Percentiles rank a stretch among this genome's conserved stretches.
Conservation (phyloP, 768 basidiomycete species). For the Amanita rimosa region DNA sequence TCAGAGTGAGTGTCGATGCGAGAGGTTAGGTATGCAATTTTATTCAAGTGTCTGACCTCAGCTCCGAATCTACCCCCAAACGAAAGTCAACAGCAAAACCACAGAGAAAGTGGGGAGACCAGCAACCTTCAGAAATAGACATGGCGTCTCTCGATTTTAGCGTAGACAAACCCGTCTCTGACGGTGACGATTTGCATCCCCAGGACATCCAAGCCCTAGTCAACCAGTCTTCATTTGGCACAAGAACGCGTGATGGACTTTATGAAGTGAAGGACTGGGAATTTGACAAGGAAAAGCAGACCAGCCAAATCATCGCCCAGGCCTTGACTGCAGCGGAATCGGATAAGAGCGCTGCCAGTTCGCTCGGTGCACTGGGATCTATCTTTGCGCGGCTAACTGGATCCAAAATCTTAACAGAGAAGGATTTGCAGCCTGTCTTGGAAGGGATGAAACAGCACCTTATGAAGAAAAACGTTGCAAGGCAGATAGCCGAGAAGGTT, state of each 20-base stretch:
- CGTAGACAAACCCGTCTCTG: constrained; percentile 35
- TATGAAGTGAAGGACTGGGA: constrained; percentile 75
- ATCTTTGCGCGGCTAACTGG: constrained; percentile 83
- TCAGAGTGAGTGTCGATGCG: constrained; percentile 50
- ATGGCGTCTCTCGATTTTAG: constrained; percentile 94
- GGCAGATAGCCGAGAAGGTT: constrained; percentile 88
- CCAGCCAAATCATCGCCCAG: constrained; percentile 24
- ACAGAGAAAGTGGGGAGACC: constrained; percentile 90
- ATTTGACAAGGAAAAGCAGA: constrained; percentile 36
- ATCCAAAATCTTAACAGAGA: constrained; percentile 68
- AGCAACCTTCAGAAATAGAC: constrained; percentile 68
- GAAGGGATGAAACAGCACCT: constrained; percentile 95
- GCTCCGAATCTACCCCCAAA: constrained; percentile 53
- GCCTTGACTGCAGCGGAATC: constrained; percentile 41
- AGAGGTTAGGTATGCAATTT: not conserved
- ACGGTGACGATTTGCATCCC: constrained; percentile 18
- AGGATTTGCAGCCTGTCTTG: constrained; percentile 79
- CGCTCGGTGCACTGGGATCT: constrained; percentile 58
- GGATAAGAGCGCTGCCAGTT: constrained; percentile 21
- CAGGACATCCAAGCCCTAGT: constrained; percentile 53
- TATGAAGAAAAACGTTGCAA: constrained; percentile 98
- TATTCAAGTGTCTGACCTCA: constrained; percentile 14
- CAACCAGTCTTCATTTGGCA: constrained; percentile 67
- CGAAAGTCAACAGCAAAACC: constrained; percentile 55
- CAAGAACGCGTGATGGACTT: constrained; percentile 56